These are phyloP conservation scores for Stephanodiscus minutulus DNA, from an alignment of 108 stramenopile genomes.

Conservation along the genomic window DNA sequence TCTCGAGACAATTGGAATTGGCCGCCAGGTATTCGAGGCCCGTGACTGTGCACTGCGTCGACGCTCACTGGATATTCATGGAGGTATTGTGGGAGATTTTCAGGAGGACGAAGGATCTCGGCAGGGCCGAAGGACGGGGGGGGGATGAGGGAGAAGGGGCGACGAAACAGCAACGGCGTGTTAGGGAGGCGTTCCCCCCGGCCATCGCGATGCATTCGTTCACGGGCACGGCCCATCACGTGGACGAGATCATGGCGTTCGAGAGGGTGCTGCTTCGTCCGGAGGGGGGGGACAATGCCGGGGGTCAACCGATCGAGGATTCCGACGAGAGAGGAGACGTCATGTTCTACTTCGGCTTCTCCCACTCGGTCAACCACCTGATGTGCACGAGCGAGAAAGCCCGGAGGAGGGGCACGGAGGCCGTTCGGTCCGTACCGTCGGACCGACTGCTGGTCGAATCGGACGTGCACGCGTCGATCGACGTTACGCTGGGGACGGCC, in stretches of 20 bases:
- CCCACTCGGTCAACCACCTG: conserved; percentile 72
- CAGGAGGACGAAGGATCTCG: conserved; percentile 18
- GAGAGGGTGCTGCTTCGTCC: conserved; percentile 41
- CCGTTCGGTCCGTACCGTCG: conserved; percentile 64
- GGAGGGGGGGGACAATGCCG: conserved; percentile 2
- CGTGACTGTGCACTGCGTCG: conserved; percentile 82
- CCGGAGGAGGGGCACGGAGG: conserved; percentile 57
- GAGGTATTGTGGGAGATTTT: conserved; percentile 53
- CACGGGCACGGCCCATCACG: conserved; percentile 83
- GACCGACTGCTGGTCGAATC: conserved; percentile 80
- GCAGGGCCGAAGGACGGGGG: conserved; percentile 3
- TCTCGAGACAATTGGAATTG: conserved; percentile 65
- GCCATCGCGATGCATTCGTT: conserved; percentile 86
- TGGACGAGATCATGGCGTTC: conserved; percentile 60
- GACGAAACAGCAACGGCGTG: not conserved
- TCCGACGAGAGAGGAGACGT: conserved; percentile 17
- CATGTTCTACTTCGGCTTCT: conserved; percentile 86
- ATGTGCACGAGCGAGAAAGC: conserved; percentile 77
- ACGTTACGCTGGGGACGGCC: conserved; percentile 70
- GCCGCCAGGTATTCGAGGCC: conserved; percentile 72
- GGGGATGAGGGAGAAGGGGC: not conserved
- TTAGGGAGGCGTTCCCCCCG: conserved; percentile 48
- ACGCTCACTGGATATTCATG: conserved; percentile 69
- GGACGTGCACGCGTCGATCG: conserved; percentile 67
- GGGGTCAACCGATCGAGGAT: conserved; percentile 3